These are phyloP conservation scores for Phallus indusiatus DNA, from an alignment of 768 basidiomycete species.

Conservation along the genomic window DNA sequence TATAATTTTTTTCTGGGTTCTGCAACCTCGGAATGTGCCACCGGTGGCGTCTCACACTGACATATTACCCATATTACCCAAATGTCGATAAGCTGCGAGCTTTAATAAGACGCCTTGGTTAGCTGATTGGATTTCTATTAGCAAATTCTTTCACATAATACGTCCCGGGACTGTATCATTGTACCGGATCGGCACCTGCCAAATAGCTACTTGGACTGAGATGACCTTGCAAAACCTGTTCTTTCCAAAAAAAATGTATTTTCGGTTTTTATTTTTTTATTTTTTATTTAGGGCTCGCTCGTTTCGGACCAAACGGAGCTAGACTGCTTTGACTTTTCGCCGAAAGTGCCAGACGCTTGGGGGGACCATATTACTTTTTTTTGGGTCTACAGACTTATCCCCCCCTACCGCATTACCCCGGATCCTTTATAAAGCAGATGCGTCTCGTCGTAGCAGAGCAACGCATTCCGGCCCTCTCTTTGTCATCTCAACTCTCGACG, in stretches of 20 bases:
- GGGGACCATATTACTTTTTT: background rate
- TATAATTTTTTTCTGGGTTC: background rate
- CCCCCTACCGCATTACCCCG: slow-evolving; percentile 3
- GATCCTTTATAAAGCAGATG: background rate
- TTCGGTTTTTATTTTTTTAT: background rate
- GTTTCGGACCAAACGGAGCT: slow-evolving; percentile 8
- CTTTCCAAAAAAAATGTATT: background rate
- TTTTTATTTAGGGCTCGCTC: background rate
- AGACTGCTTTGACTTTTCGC: background rate
- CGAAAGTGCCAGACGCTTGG: background rate
- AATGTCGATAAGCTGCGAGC: background rate
- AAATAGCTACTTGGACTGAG: background rate
- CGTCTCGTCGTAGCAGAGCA: background rate
- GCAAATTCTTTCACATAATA: background rate
- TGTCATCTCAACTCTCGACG: background rate
- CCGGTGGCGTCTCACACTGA: background rate
- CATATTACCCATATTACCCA: background rate
- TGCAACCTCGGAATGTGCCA: background rate
- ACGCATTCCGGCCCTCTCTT: background rate
- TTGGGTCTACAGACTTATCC: background rate
- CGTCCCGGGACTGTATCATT: background rate
- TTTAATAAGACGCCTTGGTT: background rate
- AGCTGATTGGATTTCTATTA: background rate
- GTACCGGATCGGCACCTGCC: background rate
- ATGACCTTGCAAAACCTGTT: background rate